These are phyloP conservation scores for Epichloe amarillans DNA, from an alignment of 2,329 filamentous ascomycete species.

Conservation along the genomic window DNA sequence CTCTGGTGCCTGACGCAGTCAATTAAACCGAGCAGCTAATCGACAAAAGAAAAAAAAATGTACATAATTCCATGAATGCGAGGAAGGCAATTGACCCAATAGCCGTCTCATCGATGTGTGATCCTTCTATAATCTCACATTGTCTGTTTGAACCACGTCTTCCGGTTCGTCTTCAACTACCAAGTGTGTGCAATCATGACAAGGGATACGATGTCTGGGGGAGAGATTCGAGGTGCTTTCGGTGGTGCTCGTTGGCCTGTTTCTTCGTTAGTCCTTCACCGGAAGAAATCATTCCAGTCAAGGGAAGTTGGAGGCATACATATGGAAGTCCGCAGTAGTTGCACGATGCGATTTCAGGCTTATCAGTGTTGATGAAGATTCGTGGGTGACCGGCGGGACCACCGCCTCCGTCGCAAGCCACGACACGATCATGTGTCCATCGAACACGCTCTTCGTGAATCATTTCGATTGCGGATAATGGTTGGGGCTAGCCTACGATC, in stretches of 20 bases:
- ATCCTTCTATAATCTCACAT: neutral
- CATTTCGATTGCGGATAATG: conserved; percentile 81
- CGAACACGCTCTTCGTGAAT: conserved; percentile 91
- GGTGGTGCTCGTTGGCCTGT: conserved; percentile 83
- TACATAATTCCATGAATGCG: neutral
- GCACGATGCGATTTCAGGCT: conserved; percentile 83
- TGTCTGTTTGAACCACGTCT: neutral
- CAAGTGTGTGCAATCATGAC: conserved; percentile 22
- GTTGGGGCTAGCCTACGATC: conserved; percentile 54
- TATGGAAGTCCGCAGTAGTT: conserved; percentile 89
- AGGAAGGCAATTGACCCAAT: neutral
- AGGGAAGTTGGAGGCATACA: conserved; percentile 41
- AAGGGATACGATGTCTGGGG: conserved; percentile 75
- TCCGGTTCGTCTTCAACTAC: neutral
- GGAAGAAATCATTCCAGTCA: neutral
- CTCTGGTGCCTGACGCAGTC: neutral
- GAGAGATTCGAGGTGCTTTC: conserved; percentile 73
- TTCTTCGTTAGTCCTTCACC: neutral
- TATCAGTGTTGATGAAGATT: conserved; percentile 97
- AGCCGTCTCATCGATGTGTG: neutral
- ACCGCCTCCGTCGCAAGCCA: conserved; percentile 84
- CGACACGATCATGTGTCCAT: conserved; percentile 74
- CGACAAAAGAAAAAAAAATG: neutral
- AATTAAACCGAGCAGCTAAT: neutral
- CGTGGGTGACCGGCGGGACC: conserved; percentile 80